phyloP scores from a whole-genome alignment of 73 alveolate genomes.

The Paramecium primaurelia region DNA sequence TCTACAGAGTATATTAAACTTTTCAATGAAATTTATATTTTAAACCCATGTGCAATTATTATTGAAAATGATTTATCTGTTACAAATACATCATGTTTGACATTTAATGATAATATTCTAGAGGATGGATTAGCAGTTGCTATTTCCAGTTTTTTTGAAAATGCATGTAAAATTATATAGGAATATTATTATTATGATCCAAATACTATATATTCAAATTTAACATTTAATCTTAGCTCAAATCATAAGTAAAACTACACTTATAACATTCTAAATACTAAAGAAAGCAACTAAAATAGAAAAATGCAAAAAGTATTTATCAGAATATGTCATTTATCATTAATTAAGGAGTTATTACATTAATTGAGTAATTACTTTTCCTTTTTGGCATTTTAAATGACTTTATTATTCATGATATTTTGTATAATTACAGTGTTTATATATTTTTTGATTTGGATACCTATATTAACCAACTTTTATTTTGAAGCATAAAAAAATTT shows the following conservation, averaged over 20 bases:
- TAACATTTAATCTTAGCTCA: not conserved
- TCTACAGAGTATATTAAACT: not conserved
- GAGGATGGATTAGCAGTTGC: constrained; percentile 39
- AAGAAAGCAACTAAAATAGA: not conserved
- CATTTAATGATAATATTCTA: not conserved
- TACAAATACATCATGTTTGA: not conserved
- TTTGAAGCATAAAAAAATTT: not conserved
- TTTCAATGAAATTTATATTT: not conserved
- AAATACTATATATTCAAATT: not conserved
- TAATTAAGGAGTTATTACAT: not conserved
- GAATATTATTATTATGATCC: not conserved
- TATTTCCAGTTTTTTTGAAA: constrained; percentile 29
- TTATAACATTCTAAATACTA: not conserved
- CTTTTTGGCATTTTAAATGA: not conserved
- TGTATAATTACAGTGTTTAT: not conserved
- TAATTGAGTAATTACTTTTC: not conserved
- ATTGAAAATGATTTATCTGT: not conserved
- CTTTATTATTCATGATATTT: not conserved
- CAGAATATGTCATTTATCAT: not conserved
- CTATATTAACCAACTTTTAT: not conserved
- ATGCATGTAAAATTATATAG: not conserved
- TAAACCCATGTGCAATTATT: not conserved
- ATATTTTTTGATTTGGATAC: not conserved
- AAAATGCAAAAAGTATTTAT: not conserved
- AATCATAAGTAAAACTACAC: not conserved